Evolutionary conservation across 768 basidiomycete species (phyloP).

Genomic region (Psilocybe cyanescens): DNA sequence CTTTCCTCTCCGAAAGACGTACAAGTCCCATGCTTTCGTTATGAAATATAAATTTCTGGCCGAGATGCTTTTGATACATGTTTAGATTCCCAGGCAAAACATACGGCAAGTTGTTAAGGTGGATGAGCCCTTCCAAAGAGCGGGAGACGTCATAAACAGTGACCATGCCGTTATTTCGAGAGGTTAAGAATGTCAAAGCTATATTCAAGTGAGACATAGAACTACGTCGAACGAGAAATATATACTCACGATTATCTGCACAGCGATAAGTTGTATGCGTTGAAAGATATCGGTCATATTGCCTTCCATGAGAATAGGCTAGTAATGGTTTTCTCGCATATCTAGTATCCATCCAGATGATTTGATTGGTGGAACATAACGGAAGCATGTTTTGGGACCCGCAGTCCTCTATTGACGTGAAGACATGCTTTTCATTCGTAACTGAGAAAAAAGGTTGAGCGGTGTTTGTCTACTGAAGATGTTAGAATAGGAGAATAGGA

Average conservation of each 20-base stretch:
- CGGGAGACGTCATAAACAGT: slow-evolving; percentile 67
- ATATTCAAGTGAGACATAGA: slow-evolving; percentile 3
- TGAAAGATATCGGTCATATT: slow-evolving; percentile 61
- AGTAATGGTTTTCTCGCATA: slow-evolving; percentile 60
- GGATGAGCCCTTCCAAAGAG: slow-evolving; percentile 42
- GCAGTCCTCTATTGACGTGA: slow-evolving; percentile 60
- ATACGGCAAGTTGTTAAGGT: slow-evolving; percentile 48
- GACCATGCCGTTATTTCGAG: slow-evolving; percentile 59
- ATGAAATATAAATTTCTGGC: slow-evolving; percentile 39
- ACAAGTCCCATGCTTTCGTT: slow-evolving; percentile 39
- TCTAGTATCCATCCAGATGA: slow-evolving; percentile 75
- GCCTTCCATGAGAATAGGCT: slow-evolving; percentile 62
- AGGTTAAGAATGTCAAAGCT: slow-evolving; percentile 65
- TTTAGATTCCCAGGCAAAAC: slow-evolving; percentile 36
- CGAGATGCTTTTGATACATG: slow-evolving; percentile 28
- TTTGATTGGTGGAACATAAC: slow-evolving; percentile 60
- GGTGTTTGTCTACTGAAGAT: slow-evolving; percentile 17
- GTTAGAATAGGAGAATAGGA: neutral
- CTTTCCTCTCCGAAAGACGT: slow-evolving; percentile 50
- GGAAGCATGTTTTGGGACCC: slow-evolving; percentile 48
- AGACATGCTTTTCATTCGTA: slow-evolving; percentile 34
- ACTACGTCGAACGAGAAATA: neutral
- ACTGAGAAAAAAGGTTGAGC: slow-evolving; percentile 28
- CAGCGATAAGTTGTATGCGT: slow-evolving; percentile 38
- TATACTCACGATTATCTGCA: slow-evolving; percentile 34